These are phyloP conservation scores for Boletus sp. DNA, from an alignment of 768 basidiomycete genomes.

Conservation along the genomic window DNA sequence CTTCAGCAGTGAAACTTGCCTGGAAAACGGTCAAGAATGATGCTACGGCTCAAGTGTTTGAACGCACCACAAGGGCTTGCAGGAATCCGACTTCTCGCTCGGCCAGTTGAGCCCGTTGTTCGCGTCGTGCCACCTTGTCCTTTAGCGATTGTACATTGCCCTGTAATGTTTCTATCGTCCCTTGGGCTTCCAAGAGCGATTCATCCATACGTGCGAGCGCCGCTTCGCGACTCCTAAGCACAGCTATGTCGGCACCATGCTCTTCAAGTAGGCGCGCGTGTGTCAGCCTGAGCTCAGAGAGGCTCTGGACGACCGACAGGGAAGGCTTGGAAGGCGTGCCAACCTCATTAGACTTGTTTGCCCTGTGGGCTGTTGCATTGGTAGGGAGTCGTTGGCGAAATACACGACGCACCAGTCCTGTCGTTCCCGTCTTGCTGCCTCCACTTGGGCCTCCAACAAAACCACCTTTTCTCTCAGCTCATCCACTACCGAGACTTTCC, in stretches of 20 bases:
- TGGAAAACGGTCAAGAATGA: conserved; percentile 22
- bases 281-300: conserved; percentile 58
- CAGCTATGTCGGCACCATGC: conserved; percentile 55
- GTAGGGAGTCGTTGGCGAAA: neutral
- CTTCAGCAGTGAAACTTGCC: conserved; percentile 67
- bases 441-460: conserved; percentile 62
- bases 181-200: conserved; percentile 37
- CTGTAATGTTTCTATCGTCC: conserved; percentile 34
- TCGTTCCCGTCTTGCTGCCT: conserved; percentile 54
- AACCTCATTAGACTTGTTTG: conserved; percentile 33
- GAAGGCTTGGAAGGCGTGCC: conserved; percentile 46
- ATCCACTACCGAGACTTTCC: conserved; percentile 48
- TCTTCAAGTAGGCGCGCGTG: conserved; percentile 68
- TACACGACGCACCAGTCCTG: conserved; percentile 50
- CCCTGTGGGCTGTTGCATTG: conserved; percentile 31
- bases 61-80: conserved; percentile 64
- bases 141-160: conserved; percentile 38
- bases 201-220: conserved; percentile 44
- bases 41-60: neutral
- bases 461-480: conserved; percentile 55
- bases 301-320: conserved; percentile 53
- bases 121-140: conserved; percentile 37
- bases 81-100: conserved; percentile 69
- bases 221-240: conserved; percentile 52
- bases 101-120: conserved; percentile 39